Conservation (phyloP, 805 yeast genomes). For the Candida golubevii region DNA sequence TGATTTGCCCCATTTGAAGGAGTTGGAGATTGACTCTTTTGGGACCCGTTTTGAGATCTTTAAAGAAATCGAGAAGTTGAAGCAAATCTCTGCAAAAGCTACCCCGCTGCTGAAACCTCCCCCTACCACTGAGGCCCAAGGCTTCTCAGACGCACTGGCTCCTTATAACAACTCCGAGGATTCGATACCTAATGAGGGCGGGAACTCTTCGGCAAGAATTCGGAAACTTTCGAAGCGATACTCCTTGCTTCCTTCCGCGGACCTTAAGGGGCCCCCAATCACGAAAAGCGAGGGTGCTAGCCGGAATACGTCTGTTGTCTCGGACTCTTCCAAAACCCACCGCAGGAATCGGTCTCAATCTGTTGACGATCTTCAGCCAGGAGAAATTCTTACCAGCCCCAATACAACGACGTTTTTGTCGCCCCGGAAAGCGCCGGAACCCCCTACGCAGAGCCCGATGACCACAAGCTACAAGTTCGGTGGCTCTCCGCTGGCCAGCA, state of each 20-base stretch:
- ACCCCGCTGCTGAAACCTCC: constrained; percentile 1
- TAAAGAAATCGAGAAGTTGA: constrained; percentile 78
- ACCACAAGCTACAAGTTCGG: constrained; percentile 32
- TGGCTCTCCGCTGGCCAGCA: constrained; percentile 15
- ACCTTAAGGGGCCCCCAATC: constrained; percentile 10
- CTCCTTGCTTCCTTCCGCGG: constrained; percentile 41
- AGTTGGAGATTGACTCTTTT: constrained; percentile 84
- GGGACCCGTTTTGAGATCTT: constrained; percentile 93
- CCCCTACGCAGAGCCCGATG: constrained; percentile 44
- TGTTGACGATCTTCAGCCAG: constrained; percentile 33
- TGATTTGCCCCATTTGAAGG: constrained; percentile 83
- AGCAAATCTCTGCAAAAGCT: constrained; percentile 20
- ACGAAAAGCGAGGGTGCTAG: too few species aligned
- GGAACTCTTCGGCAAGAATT: background rate
- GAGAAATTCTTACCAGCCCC: constrained; percentile 4
- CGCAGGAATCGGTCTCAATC: constrained; percentile 49
- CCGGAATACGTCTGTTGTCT: background rate
- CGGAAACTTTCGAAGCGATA: constrained; percentile 9
- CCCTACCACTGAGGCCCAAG: background rate
- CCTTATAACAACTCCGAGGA: constrained; percentile 21
- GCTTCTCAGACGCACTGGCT: background rate
- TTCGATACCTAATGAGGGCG: background rate
- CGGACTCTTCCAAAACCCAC: constrained; percentile 22
- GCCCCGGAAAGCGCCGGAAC: constrained; percentile 71
- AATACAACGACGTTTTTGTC: constrained; percentile 43